These are phyloP conservation scores for Saturnispora sekii DNA, from an alignment of 805 yeast species.

Conservation along the genomic window DNA sequence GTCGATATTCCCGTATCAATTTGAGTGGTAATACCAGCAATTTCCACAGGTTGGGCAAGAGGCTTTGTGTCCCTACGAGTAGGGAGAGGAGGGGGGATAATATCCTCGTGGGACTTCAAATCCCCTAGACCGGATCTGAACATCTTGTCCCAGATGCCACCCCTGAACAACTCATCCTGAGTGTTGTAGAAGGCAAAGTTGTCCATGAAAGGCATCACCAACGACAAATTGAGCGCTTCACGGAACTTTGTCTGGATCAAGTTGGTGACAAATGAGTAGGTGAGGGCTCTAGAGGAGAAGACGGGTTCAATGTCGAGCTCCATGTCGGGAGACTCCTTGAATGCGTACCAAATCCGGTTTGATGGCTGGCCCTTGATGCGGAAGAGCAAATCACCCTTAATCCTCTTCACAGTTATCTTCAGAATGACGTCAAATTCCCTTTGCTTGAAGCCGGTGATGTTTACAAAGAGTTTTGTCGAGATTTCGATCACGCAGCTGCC, in stretches of 20 bases:
- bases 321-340: slow-evolving; percentile 67
- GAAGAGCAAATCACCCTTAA: slow-evolving; percentile 67
- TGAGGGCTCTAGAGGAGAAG: slow-evolving; percentile 75
- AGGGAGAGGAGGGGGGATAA: slow-evolving; percentile 3
- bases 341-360: slow-evolving; percentile 83
- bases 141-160: slow-evolving; percentile 79
- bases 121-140: not conserved
- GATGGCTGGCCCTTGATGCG: slow-evolving; percentile 85
- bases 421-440: slow-evolving; percentile 66
- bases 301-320: slow-evolving; percentile 78
- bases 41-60: too few species aligned
- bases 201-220: slow-evolving; percentile 85
- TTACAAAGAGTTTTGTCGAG: slow-evolving; percentile 70
- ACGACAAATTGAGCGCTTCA: slow-evolving; percentile 67
- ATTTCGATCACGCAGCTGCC: slow-evolving; percentile 74
- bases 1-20: too few species aligned
- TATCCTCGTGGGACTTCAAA: not conserved
- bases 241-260: slow-evolving; percentile 68
- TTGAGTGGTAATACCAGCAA: too few species aligned
- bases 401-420: slow-evolving; percentile 52
- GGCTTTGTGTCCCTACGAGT: too few species aligned
- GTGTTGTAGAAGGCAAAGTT: slow-evolving; percentile 69
- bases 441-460: slow-evolving; percentile 59
- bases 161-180: slow-evolving; percentile 63
- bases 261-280: slow-evolving; percentile 70